Evolutionary conservation across 1,284 basidiomycete genomes (phyloP).

Genomic region (Cryptococcus jaspeensis): DNA sequence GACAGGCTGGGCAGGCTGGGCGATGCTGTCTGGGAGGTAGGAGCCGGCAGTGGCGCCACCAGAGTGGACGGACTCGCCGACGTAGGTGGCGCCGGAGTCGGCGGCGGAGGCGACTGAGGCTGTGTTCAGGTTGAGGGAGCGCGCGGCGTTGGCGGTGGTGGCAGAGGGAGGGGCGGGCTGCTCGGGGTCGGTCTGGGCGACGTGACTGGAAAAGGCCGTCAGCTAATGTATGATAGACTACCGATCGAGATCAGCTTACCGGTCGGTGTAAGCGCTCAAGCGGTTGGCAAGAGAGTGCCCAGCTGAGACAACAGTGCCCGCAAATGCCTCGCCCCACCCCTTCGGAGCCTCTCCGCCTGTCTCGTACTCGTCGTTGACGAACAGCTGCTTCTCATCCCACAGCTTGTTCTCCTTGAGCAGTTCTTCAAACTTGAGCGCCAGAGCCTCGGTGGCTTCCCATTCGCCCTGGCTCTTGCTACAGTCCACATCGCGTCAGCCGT

Average conservation of each 20-base stretch:
- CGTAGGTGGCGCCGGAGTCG: conserved; percentile 18
- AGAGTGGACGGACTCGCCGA: conserved; percentile 34
- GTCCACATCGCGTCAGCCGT: background rate
- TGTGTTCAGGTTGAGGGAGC: conserved; percentile 14
- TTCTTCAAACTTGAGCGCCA: conserved; percentile 33
- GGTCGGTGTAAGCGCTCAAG: conserved; percentile 33
- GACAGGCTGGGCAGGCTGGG: conserved; percentile 17
- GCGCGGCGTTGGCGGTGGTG: conserved; percentile 11
- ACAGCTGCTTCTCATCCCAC: conserved; percentile 45
- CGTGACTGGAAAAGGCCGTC: conserved; percentile 17
- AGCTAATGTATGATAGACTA: conserved; percentile 2
- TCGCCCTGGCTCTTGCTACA: conserved; percentile 39
- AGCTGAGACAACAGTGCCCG: conserved; percentile 29
- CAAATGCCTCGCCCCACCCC: conserved; percentile 46
- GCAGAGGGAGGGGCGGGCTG: conserved; percentile 26
- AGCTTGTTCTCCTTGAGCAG: conserved; percentile 35
- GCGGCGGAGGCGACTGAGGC: conserved; percentile 26
- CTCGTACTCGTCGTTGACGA: conserved; percentile 49
- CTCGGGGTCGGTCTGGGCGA: conserved; percentile 23
- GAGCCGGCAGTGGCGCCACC: conserved; percentile 28
- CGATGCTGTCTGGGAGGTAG: conserved; percentile 26
- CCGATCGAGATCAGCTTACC: conserved; percentile 30
- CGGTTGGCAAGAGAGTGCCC: conserved; percentile 29
- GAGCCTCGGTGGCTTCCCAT: conserved; percentile 44
- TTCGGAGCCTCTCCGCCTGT: conserved; percentile 23